Evolutionary conservation across 2,329 filamentous ascomycete genomes (phyloP), one percentile per base, ranked within the genome.

Genomic region (Fusarium robinianum): DNA sequence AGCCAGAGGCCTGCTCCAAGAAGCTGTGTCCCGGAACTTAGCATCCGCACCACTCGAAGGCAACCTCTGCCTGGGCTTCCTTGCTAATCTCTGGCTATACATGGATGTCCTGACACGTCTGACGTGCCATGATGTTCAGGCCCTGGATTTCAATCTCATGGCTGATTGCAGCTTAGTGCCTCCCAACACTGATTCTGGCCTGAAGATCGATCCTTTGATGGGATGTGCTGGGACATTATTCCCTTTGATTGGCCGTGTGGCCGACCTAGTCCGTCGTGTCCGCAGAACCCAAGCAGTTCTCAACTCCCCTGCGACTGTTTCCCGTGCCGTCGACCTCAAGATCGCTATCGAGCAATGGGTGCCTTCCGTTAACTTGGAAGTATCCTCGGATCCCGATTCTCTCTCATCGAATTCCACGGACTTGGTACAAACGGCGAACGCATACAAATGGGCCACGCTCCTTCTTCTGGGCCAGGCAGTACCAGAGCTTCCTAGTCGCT

Each of bases 51-150:
- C n/a, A 10, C 33, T 38, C 1, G 36, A 29, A 9, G 23, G 17
- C 1, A 39, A 49, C 14, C 16, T 31, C 5, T 25, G 26, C n/a
- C 29, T 51, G 11, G 38, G 19, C 15, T 51, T 51, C 19, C 46
- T 51, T 9, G 49, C 49, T 5, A 51, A 49, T 16, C 44, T 41
- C 6, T 51, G 49, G 49, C 44, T 51, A 4, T 51, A 51, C 15
- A 45, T 51, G 45, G 49, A 51, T 16, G 49, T 51, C n/a, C 39
- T 51, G 12, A 31, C 45, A 10, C 33, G 49, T 9, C 37, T 51
- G 12, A 51, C 49, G 2, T 49, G 40, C 34, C 18, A 38, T 5
- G 35, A 42, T 6, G 14, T 26, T 8, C 46, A 40, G 17, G 14
- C 30, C 2, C 19, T 41, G 9, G 45, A 51, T 21, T 36, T 39